These are phyloP conservation scores for Buddleja alternifolia DNA, from an alignment of 257 asterid genomes.

Conservation along the genomic window DNA sequence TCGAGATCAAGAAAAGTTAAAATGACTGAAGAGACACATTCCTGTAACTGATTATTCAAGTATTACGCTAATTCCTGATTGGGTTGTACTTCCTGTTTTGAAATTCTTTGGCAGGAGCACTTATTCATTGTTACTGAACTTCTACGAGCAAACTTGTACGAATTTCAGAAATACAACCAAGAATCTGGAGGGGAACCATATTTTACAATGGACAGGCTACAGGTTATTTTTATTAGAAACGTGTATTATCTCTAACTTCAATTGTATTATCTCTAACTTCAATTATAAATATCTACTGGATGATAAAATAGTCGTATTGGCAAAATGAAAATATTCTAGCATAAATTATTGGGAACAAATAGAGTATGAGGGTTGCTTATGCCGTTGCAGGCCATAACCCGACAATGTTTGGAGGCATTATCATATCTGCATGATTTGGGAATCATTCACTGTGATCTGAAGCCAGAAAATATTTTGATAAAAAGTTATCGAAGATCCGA, in stretches of 20 bases:
- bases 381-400: conserved; percentile 60
- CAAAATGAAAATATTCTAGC: neutral
- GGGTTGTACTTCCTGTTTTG: neutral
- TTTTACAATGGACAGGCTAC: conserved; percentile 76
- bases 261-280: too few relatives aligned
- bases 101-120: conserved; percentile 66
- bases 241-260: neutral
- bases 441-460: conserved; percentile 83
- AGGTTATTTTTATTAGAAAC: conserved; percentile 46
- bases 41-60: neutral
- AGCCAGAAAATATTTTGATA: conserved; percentile 89
- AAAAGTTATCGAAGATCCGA: conserved; percentile 77
- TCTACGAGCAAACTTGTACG: conserved; percentile 85
- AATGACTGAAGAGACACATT: neutral
- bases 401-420: conserved; percentile 79
- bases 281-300: neutral
- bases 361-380: conserved; percentile 18
- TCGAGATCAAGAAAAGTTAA: too few relatives aligned
- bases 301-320: neutral
- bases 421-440: conserved; percentile 74
- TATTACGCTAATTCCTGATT: conserved; percentile 12
- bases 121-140: conserved; percentile 87
- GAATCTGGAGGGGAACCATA: conserved; percentile 84
- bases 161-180: conserved; percentile 78
- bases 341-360: neutral